Base-by-base conservation (phyloP, 169 alveolate species). In the Cryptosporidium andersoni region DNA sequence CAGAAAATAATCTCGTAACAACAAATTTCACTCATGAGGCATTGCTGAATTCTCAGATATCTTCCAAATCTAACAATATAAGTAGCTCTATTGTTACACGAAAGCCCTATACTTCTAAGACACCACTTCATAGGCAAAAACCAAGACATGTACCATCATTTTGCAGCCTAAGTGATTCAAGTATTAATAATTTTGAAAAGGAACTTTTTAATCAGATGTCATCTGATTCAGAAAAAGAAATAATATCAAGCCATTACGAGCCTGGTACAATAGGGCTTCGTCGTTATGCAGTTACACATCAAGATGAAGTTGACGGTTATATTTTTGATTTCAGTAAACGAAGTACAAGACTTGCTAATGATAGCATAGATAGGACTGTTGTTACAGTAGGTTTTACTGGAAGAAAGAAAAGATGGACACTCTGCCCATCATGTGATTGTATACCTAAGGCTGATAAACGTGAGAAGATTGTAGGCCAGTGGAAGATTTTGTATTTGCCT, bases 131-230 rank as follows among this genome's bases (percentile, higher is more conserved):
- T 49, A 53, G 85, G 25, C 85, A 74, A 58, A 74, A 74, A 60
- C 85, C 85, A 25, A 43, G 85, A n/a, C 85, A 74, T 74, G 85
- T 74, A n/a, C 85, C 85, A 25, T 74, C 85, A 42, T 74, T 74
- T 42, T 74, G 85, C 37, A 47, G 52, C 25, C 60, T 74, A 25
- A n/a, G 62, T 12, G 85, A 74, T 36, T 56, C 67, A 4, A 74
- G 34, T 43, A 74, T 43, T 37, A 42, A 55, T 34, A 66, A 34
- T 39, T 74, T 74, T 47, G 85, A 74, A 58, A 74, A 74, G 47
- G 85, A 55, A 56, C 40, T 74, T 34, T 53, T 74, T 43, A 68
- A 74, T 11, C 55, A 74, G 25, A 52, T 74, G 3, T 74, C 85
- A 45, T 58, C 40, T 7, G 85, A 74, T 7, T 25, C 66, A 25